A percentile compares a stretch with the other conserved stretches of the same genome.
These are phyloP conservation scores for Pleurotus platypus DNA, from an alignment of 768 basidiomycete species.

Conservation along the genomic window DNA sequence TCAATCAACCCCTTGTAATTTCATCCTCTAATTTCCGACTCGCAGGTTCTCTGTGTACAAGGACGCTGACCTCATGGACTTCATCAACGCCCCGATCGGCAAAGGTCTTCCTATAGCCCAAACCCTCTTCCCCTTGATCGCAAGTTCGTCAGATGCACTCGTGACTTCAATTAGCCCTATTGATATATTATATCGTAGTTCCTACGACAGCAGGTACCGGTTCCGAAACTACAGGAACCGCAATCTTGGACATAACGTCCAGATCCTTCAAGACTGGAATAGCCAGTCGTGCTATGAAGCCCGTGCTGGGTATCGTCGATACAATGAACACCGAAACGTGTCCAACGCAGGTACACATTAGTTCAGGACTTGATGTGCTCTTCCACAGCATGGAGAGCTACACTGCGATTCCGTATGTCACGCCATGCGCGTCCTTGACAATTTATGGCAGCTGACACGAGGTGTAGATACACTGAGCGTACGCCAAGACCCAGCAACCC, in stretches of 20 bases:
- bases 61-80: slow-evolving; percentile 91
- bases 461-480: slow-evolving; percentile 78
- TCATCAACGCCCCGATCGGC: slow-evolving; percentile 94
- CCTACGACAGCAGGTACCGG: slow-evolving; percentile 80
- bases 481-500: slow-evolving; percentile 89
- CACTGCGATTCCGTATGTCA: slow-evolving; percentile 80
- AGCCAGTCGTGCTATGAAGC: slow-evolving; percentile 87
- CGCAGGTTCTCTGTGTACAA: slow-evolving; percentile 84
- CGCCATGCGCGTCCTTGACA: slow-evolving; percentile 18
- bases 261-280: slow-evolving; percentile 95
- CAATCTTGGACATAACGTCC: slow-evolving; percentile 91
- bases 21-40: not conserved
- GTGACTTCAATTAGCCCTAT: too few species aligned
- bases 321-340: slow-evolving; percentile 89
- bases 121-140: slow-evolving; percentile 79
- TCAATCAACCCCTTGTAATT: not conserved
- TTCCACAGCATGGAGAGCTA: slow-evolving; percentile 96
- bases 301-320: slow-evolving; percentile 83
- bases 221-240: slow-evolving; percentile 92
- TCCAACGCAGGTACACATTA: slow-evolving; percentile 89
- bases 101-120: slow-evolving; percentile 83
- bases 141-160: slow-evolving; percentile 22
- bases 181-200: slow-evolving; percentile 24
- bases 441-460: not conserved
- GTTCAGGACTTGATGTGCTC: slow-evolving; percentile 90